Percentiles rank a stretch among this genome's conserved stretches.
Evolutionary conservation across 2,329 filamentous ascomycete genomes (phyloP).

Genomic region (Xylaria sp.): DNA sequence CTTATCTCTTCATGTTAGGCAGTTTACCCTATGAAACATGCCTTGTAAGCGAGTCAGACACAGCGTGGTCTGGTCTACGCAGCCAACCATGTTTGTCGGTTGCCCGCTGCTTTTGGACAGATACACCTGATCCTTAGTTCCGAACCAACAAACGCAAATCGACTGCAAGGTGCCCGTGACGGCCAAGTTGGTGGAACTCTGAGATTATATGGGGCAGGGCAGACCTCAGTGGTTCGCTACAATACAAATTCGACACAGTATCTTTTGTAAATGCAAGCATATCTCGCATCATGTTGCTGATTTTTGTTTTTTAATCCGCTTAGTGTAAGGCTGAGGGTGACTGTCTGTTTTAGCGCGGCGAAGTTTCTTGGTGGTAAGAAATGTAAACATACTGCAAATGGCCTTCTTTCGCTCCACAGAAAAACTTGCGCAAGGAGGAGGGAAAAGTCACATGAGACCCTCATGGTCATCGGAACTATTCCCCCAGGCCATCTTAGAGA

Average conservation of each 20-base stretch:
- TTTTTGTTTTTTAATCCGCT: neutral
- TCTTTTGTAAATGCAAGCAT: conserved; percentile 9
- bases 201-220: neutral
- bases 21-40: neutral
- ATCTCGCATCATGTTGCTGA: conserved; percentile 16
- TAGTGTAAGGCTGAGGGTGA: conserved; percentile 24
- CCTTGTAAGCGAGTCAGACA: neutral
- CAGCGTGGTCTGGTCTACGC: conserved; percentile 4
- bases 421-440: neutral
- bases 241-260: conserved; percentile 15
- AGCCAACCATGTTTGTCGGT: neutral
- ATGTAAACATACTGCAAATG: neutral
- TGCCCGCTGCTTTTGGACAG: conserved; percentile 14
- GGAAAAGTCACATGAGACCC: neutral
- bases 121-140: conserved; percentile 22
- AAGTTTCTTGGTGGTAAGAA: neutral
- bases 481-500: neutral
- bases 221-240: conserved; percentile 8
- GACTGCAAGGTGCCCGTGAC: conserved; percentile 17
- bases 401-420: neutral
- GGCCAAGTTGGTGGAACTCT: conserved; percentile 27
- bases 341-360: neutral
- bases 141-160: conserved; percentile 21
- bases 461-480: neutral
- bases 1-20: conserved; percentile 1